phyloP scores from a whole-genome alignment of 176 grass and related monocot species.

The Lolium multiflorum region DNA sequence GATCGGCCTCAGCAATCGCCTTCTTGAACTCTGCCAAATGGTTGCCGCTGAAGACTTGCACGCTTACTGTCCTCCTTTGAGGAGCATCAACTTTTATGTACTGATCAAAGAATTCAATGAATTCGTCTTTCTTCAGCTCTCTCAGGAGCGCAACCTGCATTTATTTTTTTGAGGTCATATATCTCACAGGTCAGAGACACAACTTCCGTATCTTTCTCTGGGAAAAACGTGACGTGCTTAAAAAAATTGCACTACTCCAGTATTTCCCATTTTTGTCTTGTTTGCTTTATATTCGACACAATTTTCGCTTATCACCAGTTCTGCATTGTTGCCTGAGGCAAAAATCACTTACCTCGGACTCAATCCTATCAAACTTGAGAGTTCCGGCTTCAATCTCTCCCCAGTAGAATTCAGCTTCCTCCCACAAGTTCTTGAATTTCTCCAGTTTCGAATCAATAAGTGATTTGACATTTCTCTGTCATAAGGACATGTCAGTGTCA shows the following conservation, averaged over 20 bases:
- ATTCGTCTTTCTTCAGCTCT: constrained; percentile 83
- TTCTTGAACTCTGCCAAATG: constrained; percentile 54
- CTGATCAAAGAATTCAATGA: constrained; percentile 70
- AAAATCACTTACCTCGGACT: constrained; percentile 66
- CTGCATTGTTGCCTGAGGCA: not conserved
- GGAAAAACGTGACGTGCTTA: not conserved
- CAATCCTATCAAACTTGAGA: constrained; percentile 72
- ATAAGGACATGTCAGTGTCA: constrained; percentile 30
- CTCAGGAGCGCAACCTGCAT: constrained; percentile 70
- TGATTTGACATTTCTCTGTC: constrained; percentile 75
- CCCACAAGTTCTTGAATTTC: constrained; percentile 94
- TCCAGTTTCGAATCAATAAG: constrained; percentile 86
- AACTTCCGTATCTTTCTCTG: not conserved
- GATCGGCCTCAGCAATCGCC: constrained; percentile 36
- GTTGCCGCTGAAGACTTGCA: constrained; percentile 69
- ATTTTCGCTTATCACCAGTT: not conserved
- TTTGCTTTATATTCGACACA: too few species aligned
- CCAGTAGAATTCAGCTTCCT: constrained; percentile 79
- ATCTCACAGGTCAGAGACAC: not conserved
- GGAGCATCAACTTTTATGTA: constrained; percentile 71
- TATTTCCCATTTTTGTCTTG: not conserved
- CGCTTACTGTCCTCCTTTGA: constrained; percentile 67
- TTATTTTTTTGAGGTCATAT: constrained; percentile 5
- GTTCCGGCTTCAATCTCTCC: constrained; percentile 78
- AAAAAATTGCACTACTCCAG: not conserved